Evolutionary conservation across 2,329 filamentous ascomycete genomes (phyloP).

Genomic region (Aspergillus quadrilineatus): DNA sequence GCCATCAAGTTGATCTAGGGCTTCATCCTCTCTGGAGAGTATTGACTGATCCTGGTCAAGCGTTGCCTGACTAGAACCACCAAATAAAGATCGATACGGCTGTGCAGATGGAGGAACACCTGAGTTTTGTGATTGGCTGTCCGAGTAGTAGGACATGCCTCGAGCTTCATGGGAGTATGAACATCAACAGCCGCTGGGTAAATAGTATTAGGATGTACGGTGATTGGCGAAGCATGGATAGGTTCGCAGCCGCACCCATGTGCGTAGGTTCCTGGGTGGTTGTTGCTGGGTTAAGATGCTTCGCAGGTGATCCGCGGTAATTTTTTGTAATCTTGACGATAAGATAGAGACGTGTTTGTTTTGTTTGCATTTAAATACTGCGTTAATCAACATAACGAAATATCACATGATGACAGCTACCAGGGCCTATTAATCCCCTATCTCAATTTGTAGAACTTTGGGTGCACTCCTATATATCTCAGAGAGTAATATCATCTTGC

Average conservation of each 20-base stretch:
- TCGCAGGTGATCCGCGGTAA: background rate
- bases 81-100: conserved; percentile 32
- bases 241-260: background rate
- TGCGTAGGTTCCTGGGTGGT: background rate
- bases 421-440: too few species aligned
- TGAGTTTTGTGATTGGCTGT: conserved; percentile 23
- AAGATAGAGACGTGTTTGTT: background rate
- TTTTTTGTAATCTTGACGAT: background rate
- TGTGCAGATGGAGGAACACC: conserved; percentile 31
- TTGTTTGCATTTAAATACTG: background rate
- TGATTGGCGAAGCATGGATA: background rate
- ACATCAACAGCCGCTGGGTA: background rate
- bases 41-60: conserved; percentile 15
- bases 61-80: conserved; percentile 27
- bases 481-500: too few species aligned
- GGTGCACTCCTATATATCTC: too few species aligned
- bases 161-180: background rate
- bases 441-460: too few species aligned
- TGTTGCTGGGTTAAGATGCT: background rate
- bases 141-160: conserved; percentile 31
- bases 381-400: too few species aligned
- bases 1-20: background rate
- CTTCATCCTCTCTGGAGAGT: conserved; percentile 7
- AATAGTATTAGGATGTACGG: background rate
- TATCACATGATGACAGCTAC: background rate